Evolutionary conservation across 2,329 filamentous ascomycete species (phyloP).

Genomic region (Dryadomyces quercus-mongolicae): DNA sequence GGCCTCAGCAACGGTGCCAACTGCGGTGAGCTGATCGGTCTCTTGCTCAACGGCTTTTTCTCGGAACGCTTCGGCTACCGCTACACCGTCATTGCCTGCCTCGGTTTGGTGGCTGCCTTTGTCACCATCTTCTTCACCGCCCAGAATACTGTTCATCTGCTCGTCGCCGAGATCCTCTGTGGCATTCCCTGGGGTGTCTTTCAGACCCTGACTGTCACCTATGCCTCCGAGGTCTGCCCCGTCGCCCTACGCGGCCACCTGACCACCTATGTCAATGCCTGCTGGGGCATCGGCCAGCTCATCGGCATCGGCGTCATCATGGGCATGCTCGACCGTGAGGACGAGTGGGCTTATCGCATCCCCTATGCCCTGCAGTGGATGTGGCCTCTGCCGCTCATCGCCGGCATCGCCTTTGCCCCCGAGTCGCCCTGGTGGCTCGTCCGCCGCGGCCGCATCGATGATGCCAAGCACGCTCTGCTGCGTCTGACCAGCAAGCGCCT

Average conservation of each 20-base stretch:
- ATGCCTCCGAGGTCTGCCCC: conserved; percentile 62
- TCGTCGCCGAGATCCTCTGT: conserved; percentile 50
- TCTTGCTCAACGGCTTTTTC: conserved; percentile 52
- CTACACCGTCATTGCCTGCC: conserved; percentile 47
- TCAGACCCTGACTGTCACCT: conserved; percentile 38
- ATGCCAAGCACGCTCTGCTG: conserved; percentile 54
- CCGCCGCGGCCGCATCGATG: conserved; percentile 48
- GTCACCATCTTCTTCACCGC: conserved; percentile 56
- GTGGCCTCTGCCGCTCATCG: conserved; percentile 56
- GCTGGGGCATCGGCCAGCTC: conserved; percentile 65
- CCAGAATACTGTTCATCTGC: conserved; percentile 42
- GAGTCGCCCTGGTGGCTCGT: conserved; percentile 71
- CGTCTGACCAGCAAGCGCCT: conserved; percentile 50
- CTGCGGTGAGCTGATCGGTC: conserved; percentile 53
- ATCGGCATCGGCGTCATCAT: conserved; percentile 65
- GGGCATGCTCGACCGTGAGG: conserved; percentile 49
- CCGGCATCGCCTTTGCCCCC: conserved; percentile 56
- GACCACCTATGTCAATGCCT: conserved; percentile 66
- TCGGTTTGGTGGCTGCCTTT: conserved; percentile 41
- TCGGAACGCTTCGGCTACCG: conserved; percentile 58
- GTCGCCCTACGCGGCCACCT: conserved; percentile 59
- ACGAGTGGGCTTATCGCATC: conserved; percentile 51
- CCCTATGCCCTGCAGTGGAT: conserved; percentile 66
- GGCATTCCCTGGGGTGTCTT: conserved; percentile 37
- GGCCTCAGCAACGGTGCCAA: conserved; percentile 43